phyloP scores from a whole-genome alignment of 2,329 filamentous ascomycete species.

The Colletotrichum eremochloae region DNA sequence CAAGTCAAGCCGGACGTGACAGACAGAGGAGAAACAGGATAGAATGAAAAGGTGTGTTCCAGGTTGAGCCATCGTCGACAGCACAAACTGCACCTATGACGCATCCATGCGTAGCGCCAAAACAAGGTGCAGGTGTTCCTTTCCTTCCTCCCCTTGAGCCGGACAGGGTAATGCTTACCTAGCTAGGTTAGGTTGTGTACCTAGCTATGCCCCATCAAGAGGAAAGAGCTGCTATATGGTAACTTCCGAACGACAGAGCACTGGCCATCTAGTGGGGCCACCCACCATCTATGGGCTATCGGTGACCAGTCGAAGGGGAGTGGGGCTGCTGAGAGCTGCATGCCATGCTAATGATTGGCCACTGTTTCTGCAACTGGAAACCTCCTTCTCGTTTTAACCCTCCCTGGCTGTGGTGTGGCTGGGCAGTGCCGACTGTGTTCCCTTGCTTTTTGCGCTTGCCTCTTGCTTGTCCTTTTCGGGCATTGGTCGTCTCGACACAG shows the following conservation, averaged over 20 bases:
- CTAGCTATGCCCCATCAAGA: background rate
- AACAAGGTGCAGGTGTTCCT: conserved; percentile 4
- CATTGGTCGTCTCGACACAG: background rate
- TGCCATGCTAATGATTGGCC: conserved; percentile 5
- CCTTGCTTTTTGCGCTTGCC: background rate
- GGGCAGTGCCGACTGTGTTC: conserved; percentile 21
- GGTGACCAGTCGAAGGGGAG: conserved; percentile 30
- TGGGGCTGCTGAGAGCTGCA: conserved; percentile 30
- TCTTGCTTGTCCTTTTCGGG: no score
- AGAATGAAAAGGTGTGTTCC: no score
- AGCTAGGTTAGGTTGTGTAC: background rate
- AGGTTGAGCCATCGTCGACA: no score
- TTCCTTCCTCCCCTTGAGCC: background rate
- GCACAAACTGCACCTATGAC: conserved; percentile 17
- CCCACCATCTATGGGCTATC: background rate
- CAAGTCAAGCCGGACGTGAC: no score
- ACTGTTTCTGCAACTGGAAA: conserved; percentile 27
- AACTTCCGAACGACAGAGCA: conserved; percentile 32
- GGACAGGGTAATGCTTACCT: conserved; percentile 12
- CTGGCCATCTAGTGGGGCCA: conserved; percentile 19
- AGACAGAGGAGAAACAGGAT: no score
- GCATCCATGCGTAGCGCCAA: conserved; percentile 30
- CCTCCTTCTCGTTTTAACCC: conserved; percentile 8
- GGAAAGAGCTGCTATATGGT: background rate
- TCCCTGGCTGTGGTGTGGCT: conserved; percentile 16